These are phyloP conservation scores for Thelonectria olida DNA, from an alignment of 2,329 filamentous ascomycete species.

Conservation along the genomic window DNA sequence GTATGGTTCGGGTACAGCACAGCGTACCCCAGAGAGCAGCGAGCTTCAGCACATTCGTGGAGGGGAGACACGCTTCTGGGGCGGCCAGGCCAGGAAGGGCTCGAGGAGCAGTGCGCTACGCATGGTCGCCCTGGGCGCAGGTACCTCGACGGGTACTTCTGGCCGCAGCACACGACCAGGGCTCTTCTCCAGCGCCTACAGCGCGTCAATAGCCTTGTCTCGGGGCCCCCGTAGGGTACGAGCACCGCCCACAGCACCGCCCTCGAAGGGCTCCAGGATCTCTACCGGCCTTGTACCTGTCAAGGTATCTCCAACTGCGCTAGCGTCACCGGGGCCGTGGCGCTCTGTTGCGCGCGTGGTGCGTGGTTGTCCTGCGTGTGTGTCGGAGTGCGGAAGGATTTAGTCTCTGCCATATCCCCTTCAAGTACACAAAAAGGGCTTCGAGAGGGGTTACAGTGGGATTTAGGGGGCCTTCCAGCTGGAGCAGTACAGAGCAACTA, in stretches of 20 bases:
- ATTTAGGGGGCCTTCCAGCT: conserved; percentile 11
- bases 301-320: conserved; percentile 18
- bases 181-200: conserved; percentile 9
- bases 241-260: conserved; percentile 17
- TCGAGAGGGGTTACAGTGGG: conserved; percentile 1
- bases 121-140: conserved; percentile 24
- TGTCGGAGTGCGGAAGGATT: conserved; percentile 24
- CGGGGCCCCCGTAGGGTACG: conserved; percentile 18
- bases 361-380: conserved; percentile 28
- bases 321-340: conserved; percentile 39
- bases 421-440: conserved; percentile 17
- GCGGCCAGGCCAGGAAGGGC: conserved; percentile 31
- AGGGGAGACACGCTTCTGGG: conserved; percentile 27
- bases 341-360: conserved; percentile 39
- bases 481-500: conserved; percentile 23
- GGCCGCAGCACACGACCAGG: background rate
- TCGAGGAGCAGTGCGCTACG: conserved; percentile 34
- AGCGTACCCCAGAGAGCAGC: background rate
- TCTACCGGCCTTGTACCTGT: conserved; percentile 12
- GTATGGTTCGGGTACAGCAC: conserved; percentile 4
- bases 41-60: background rate
- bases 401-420: background rate
- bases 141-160: conserved; percentile 27
- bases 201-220: conserved; percentile 11
- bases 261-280: conserved; percentile 7